A percentile compares a stretch with the other conserved stretches of the same genome.
Evolutionary conservation across 495 filamentous ascomycete genomes (phyloP).

Genomic region (Penicillium egyptiacum): DNA sequence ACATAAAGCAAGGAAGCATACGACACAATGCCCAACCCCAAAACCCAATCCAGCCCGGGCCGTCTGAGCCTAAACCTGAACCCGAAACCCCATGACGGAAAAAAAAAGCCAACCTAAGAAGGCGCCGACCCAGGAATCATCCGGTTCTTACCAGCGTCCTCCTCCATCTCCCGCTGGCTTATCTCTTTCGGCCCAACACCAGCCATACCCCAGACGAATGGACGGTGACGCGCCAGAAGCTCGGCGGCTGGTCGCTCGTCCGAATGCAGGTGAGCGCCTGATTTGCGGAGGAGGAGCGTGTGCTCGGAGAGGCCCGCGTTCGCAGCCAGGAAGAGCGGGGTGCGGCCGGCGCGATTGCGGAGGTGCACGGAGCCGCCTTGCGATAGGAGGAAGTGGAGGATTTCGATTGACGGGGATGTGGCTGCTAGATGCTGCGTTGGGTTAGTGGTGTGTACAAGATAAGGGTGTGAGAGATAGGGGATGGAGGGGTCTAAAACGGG

Average conservation of each 20-base stretch:
- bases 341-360: slow-evolving; percentile 76
- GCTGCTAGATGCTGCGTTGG: slow-evolving; percentile 61
- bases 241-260: slow-evolving; percentile 57
- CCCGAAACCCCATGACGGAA: slow-evolving; percentile 1
- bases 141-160: slow-evolving; percentile 21
- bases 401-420: slow-evolving; percentile 55
- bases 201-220: slow-evolving; percentile 49
- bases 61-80: neutral
- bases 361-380: slow-evolving; percentile 85
- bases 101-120: neutral
- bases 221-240: slow-evolving; percentile 44
- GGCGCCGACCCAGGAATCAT: slow-evolving; percentile 41
- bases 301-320: slow-evolving; percentile 61
- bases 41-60: neutral
- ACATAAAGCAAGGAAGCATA: neutral
- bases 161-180: slow-evolving; percentile 38
- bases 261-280: slow-evolving; percentile 69
- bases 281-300: slow-evolving; percentile 63
- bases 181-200: slow-evolving; percentile 43
- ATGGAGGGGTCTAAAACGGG: neutral
- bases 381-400: slow-evolving; percentile 69
- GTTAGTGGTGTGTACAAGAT: neutral
- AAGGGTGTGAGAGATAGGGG: neutral
- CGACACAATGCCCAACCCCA: neutral
- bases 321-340: slow-evolving; percentile 77